These are phyloP conservation scores for Tulasnella calospora DNA, from an alignment of 768 basidiomycete genomes.

Conservation along the genomic window DNA sequence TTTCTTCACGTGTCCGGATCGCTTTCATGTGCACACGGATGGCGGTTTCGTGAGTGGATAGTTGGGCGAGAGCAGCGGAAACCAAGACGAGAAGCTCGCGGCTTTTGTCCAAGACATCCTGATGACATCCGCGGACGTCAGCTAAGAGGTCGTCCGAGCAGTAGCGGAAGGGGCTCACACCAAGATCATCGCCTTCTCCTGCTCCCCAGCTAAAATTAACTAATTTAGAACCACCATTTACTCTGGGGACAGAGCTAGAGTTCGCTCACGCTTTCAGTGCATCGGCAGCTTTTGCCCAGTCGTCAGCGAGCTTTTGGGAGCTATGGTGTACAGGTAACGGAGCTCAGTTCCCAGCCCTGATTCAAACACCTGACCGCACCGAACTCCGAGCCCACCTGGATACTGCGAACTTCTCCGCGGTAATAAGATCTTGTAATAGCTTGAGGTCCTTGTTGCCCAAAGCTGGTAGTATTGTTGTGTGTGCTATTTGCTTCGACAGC, in stretches of 20 bases:
- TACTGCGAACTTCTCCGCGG: slow-evolving; percentile 78
- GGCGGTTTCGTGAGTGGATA: slow-evolving; percentile 62
- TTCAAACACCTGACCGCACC: neutral
- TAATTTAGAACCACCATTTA: neutral
- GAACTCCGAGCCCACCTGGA: slow-evolving; percentile 51
- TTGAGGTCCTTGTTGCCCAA: slow-evolving; percentile 71
- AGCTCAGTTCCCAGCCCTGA: neutral
- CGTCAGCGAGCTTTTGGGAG: slow-evolving; percentile 59
- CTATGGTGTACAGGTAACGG: slow-evolving; percentile 36
- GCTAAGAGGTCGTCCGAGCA: neutral
- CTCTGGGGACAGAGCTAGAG: neutral
- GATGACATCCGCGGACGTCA: slow-evolving; percentile 1
- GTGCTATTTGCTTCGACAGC: slow-evolving; percentile 61
- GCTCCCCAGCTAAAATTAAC: slow-evolving; percentile 46
- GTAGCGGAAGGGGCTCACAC: slow-evolving; percentile 40
- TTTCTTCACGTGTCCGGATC: slow-evolving; percentile 79
- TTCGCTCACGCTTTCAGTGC: slow-evolving; percentile 50
- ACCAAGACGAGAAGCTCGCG: slow-evolving; percentile 63
- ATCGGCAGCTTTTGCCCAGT: slow-evolving; percentile 66
- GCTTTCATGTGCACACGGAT: slow-evolving; percentile 73
- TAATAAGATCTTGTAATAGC: slow-evolving; percentile 83
- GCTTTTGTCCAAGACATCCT: slow-evolving; percentile 75
- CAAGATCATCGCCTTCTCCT: slow-evolving; percentile 79
- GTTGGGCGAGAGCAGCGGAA: slow-evolving; percentile 59
- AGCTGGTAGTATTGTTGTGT: slow-evolving; percentile 73